Conservation (phyloP, 768 basidiomycete genomes). For the Tulasnella calospora region DNA sequence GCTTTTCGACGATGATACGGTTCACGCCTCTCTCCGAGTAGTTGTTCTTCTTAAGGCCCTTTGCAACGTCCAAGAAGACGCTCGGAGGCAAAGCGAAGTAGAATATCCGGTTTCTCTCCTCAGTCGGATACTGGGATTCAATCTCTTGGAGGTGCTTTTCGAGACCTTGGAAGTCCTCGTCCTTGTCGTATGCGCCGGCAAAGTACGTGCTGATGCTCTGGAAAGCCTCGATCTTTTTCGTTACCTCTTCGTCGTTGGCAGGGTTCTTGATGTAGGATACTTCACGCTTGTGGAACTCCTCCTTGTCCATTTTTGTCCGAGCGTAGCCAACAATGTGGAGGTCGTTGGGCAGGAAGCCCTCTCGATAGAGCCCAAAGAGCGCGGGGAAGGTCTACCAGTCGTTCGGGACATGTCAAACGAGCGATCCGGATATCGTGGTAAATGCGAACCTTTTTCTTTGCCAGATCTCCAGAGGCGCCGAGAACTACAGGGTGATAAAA, state of each 20-base stretch:
- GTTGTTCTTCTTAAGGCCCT: constrained; percentile 74
- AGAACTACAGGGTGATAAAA: constrained; percentile 52
- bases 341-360: constrained; percentile 73
- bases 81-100: constrained; percentile 97
- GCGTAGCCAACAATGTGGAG: constrained; percentile 95
- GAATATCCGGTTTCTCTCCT: constrained; percentile 73
- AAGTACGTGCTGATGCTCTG: constrained; percentile 75
- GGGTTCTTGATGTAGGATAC: constrained; percentile 81
- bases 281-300: constrained; percentile 78
- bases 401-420: constrained; percentile 24
- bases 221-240: constrained; percentile 73
- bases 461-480: constrained; percentile 94
- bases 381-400: constrained; percentile 81
- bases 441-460: constrained; percentile 87
- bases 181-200: constrained; percentile 83
- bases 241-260: constrained; percentile 54
- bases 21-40: constrained; percentile 71
- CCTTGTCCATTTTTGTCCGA: constrained; percentile 84
- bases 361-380: constrained; percentile 80
- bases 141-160: constrained; percentile 70
- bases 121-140: constrained; percentile 64
- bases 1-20: constrained; percentile 96
- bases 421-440: not conserved
- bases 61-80: constrained; percentile 87
- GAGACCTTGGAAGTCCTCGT: constrained; percentile 68